phyloP scores from a whole-genome alignment of 345 rosid genomes.

The Dovyalis caffra region DNA sequence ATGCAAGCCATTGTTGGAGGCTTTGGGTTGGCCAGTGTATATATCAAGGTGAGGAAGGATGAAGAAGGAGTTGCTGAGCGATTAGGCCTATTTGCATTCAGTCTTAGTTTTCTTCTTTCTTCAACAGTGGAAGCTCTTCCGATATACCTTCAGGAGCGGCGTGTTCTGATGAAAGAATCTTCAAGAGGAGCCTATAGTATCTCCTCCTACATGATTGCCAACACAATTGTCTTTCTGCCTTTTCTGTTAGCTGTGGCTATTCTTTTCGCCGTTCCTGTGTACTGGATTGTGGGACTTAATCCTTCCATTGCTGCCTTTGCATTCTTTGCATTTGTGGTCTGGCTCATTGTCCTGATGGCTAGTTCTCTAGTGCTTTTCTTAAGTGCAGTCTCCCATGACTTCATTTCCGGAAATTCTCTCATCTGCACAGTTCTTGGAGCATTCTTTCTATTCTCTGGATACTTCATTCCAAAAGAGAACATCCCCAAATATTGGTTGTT shows the following conservation, averaged over 20 bases:
- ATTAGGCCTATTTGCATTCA: conserved; percentile 81
- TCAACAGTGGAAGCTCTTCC: conserved; percentile 95
- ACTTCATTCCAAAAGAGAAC: conserved; percentile 82
- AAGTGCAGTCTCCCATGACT: conserved; percentile 77
- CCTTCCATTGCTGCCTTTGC: conserved; percentile 59
- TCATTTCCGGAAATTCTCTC: conserved; percentile 77
- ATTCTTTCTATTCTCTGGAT: conserved; percentile 86
- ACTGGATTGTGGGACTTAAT: conserved; percentile 88
- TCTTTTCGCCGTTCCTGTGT: conserved; percentile 70
- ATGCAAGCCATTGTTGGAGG: conserved; percentile 90
- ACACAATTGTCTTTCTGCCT: conserved; percentile 73
- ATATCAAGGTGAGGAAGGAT: conserved; percentile 49
- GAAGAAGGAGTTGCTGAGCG: conserved; percentile 69
- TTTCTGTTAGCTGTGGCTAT: conserved; percentile 65
- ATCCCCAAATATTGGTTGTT: conserved; percentile 87
- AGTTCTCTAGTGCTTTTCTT: conserved; percentile 78
- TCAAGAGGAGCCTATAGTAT: conserved; percentile 73
- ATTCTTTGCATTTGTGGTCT: conserved; percentile 68
- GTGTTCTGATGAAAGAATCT: conserved; percentile 83
- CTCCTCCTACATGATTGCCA: conserved; percentile 90
- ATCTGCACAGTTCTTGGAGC: conserved; percentile 83
- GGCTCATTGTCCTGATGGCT: conserved; percentile 79
- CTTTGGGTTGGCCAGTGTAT: conserved; percentile 74
- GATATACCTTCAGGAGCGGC: conserved; percentile 77
- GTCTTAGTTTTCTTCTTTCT: conserved; percentile 83